Conservation (phyloP, 2,329 filamentous ascomycete species). For the Hypoxylon sp. region DNA sequence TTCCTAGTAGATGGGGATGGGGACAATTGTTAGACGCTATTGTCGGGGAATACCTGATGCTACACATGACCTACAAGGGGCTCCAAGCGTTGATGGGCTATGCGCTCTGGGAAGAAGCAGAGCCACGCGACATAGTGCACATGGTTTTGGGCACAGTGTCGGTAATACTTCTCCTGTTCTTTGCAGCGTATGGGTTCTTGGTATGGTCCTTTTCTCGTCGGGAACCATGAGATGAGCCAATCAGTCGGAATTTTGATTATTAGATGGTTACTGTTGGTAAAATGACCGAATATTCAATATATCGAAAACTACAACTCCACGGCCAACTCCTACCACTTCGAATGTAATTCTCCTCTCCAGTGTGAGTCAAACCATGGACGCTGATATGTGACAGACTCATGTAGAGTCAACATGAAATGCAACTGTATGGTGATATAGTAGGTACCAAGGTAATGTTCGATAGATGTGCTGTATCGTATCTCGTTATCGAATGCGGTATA, state of each 20-base stretch:
- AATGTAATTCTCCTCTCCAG: not conserved
- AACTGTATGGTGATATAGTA: not conserved
- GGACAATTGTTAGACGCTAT: not conserved
- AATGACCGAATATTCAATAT: not conserved
- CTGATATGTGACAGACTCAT: constrained; percentile 2
- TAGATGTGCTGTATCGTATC: constrained; percentile 1
- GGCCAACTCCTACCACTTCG: not conserved
- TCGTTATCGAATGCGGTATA: constrained; percentile 7
- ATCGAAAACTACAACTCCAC: not conserved
- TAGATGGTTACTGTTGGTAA: not conserved
- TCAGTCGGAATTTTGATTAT: not conserved
- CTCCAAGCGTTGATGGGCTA: not conserved
- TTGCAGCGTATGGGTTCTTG: not conserved
- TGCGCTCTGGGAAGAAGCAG: not conserved
- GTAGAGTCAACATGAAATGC: constrained; percentile 4
- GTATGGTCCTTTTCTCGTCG: not conserved
- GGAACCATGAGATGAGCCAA: not conserved
- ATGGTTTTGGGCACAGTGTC: not conserved
- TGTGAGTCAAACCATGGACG: not conserved
- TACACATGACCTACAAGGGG: not conserved
- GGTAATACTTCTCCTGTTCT: not conserved
- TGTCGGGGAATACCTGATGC: not conserved
- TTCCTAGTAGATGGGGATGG: not conserved
- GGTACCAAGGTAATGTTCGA: constrained; percentile 7
- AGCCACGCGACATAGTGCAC: not conserved